Base-by-base conservation (phyloP, 2,329 filamentous ascomycete genomes). In the Dothiorella sarmentorum region DNA sequence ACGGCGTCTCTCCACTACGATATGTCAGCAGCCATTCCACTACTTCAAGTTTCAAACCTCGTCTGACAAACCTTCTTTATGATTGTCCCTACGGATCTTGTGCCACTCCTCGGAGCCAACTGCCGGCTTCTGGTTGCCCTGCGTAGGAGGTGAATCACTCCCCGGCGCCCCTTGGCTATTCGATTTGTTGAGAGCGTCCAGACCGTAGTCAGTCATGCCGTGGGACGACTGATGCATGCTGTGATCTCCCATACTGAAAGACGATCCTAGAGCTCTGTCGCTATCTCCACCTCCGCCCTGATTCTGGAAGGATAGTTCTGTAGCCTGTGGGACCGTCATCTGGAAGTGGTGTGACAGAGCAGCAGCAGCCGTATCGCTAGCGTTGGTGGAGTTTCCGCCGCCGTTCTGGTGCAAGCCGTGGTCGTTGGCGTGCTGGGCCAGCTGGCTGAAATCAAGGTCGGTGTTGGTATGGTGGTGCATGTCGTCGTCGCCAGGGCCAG, bases 31-130 rank as follows among this genome's bases (percentile, higher is more conserved):
- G 18, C 15, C 17, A 15, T 65, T 74, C 68, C 13, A 29, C 29
- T 10, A 6, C n/a, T n/a, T 20, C 18, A 7, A 29, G 27, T 11
- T 42, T 38, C 55, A 27, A 18, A 11, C 15, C 24, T 9, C 29
- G 24, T 10, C 20, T 24, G 49, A 71, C 83, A 69, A 76, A 94
- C 93, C 94, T 82, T 97, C 93, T 83, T 99, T 99, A 78, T 99
- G 94, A 64, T 97, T 99, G 69, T 97, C 93, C 71, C 96, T 94
- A 62, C 94, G 86, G 67, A 96, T 87, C 73, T 96, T 96, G 73
- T 99, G 94, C 94, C 94, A 99, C 74, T 97, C 93, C 56, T 96
- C 91, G 2, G 91, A 94, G 2, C 94, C 94, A n/a, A 97, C 94
- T 6, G 87, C 85, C 7, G 92, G 92, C 74, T 97, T 97, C 44